phyloP scores from a whole-genome alignment of 2,329 filamentous ascomycete genomes.

The Aspergillus puulaauensis region DNA sequence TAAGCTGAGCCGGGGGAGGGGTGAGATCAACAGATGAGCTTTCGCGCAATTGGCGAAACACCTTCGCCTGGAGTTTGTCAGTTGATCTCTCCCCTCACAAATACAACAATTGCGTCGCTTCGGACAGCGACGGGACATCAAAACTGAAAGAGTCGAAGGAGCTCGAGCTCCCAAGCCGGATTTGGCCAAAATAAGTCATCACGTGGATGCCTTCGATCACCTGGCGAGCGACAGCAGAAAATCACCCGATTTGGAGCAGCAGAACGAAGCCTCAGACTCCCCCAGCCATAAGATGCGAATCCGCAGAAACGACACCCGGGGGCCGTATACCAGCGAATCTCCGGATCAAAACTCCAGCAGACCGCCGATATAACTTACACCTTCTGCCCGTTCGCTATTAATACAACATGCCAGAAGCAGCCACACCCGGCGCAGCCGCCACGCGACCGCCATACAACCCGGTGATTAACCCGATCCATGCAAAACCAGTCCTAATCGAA shows the following conservation, averaged over 20 bases:
- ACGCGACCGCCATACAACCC: slow-evolving; percentile 46
- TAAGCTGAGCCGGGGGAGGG: slow-evolving; percentile 3
- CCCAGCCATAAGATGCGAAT: slow-evolving; percentile 5
- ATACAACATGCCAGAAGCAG: slow-evolving; percentile 21
- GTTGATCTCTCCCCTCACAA: not conserved
- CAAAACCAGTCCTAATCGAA: slow-evolving; percentile 51
- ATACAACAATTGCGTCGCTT: not conserved
- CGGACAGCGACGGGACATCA: not conserved
- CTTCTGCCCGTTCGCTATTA: not conserved
- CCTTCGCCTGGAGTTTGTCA: not conserved
- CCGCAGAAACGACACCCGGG: not conserved
- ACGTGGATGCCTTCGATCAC: not conserved
- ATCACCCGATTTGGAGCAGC: not conserved
- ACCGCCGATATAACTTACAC: not conserved
- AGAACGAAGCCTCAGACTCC: not conserved
- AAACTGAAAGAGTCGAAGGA: not conserved
- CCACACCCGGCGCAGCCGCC: slow-evolving; percentile 14
- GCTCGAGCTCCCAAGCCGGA: not conserved
- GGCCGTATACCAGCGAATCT: not conserved
- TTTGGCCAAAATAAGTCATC: not conserved
- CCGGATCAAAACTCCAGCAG: not conserved
- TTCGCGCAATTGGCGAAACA: not conserved
- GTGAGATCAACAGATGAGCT: not conserved
- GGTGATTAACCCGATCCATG: slow-evolving; percentile 51
- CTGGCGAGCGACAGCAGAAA: not conserved